Conservation (phyloP, 2,329 filamentous ascomycete species). For the Fusarium caatingaense region DNA sequence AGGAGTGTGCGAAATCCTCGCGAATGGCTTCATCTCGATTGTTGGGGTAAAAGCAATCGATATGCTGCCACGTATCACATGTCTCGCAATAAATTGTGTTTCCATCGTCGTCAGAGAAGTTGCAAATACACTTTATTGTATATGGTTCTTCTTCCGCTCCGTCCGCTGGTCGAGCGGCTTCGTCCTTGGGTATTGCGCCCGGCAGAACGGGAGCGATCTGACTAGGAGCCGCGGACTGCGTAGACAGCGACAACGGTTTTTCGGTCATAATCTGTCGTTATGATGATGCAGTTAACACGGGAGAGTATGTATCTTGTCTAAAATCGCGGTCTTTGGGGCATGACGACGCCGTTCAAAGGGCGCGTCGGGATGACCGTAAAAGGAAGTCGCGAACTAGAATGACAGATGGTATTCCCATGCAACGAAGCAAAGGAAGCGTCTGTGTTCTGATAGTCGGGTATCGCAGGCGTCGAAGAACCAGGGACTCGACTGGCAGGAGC, state of each 20-base stretch:
- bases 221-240: slow-evolving; percentile 67
- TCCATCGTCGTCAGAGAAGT: slow-evolving; percentile 93
- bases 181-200: slow-evolving; percentile 52
- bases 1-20: slow-evolving; percentile 82
- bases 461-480: slow-evolving; percentile 34
- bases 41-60: slow-evolving; percentile 89
- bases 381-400: slow-evolving; percentile 38
- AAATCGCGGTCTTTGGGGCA: slow-evolving; percentile 65
- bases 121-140: slow-evolving; percentile 98
- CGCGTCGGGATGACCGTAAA: slow-evolving; percentile 49
- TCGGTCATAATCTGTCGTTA: slow-evolving; percentile 71
- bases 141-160: slow-evolving; percentile 80
- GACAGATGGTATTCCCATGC: slow-evolving; percentile 41
- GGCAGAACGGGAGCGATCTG: slow-evolving; percentile 57
- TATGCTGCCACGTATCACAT: slow-evolving; percentile 98
- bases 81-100: slow-evolving; percentile 96
- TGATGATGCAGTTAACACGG: slow-evolving; percentile 53
- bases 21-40: slow-evolving; percentile 78
- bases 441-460: slow-evolving; percentile 17
- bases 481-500: slow-evolving; percentile 25
- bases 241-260: slow-evolving; percentile 64
- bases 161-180: slow-evolving; percentile 61
- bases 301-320: slow-evolving; percentile 59
- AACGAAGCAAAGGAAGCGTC: slow-evolving; percentile 10
- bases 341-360: slow-evolving; percentile 66